Percentiles rank a stretch among this genome's conserved stretches.
Conservation (phyloP, 1,139 yeast species). For the Saccharomyces hybrid region DNA sequence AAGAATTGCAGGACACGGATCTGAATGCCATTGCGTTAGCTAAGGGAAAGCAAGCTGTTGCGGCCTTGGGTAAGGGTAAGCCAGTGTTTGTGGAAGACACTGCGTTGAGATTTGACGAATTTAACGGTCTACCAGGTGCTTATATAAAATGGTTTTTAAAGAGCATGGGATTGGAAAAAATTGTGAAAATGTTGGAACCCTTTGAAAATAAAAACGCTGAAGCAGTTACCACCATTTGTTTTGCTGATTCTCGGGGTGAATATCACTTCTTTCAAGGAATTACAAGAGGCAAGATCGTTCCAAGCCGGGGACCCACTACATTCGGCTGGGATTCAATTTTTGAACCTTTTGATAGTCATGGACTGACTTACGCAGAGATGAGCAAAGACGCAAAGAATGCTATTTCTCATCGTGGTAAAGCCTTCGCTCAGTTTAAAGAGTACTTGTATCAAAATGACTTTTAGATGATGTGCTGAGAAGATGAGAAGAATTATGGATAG, state of each 20-base stretch:
- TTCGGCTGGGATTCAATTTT: slow-evolving; percentile 97
- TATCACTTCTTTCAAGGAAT: slow-evolving; percentile 78
- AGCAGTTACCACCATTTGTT: slow-evolving; percentile 91
- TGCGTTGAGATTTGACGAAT: slow-evolving; percentile 74
- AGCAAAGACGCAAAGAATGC: slow-evolving; percentile 63
- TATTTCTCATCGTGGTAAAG: slow-evolving; percentile 81
- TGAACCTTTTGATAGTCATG: slow-evolving; percentile 49
- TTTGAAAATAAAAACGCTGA: slow-evolving; percentile 80
- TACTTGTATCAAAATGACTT: slow-evolving; percentile 36
- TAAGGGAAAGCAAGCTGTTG: slow-evolving; percentile 76
- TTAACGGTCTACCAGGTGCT: slow-evolving; percentile 89
- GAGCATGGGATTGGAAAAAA: slow-evolving; percentile 61
- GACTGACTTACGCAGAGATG: slow-evolving; percentile 88
- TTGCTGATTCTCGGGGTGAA: slow-evolving; percentile 76
- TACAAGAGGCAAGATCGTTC: slow-evolving; percentile 73
- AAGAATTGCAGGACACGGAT: slow-evolving; percentile 79
- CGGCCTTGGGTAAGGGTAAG: slow-evolving; percentile 39
- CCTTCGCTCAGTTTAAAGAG: slow-evolving; percentile 62
- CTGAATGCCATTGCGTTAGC: slow-evolving; percentile 73
- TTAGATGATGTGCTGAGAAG: background rate
- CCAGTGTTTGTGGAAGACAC: slow-evolving; percentile 96
- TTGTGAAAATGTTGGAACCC: slow-evolving; percentile 68
- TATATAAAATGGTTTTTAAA: slow-evolving; percentile 82
- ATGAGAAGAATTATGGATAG: background rate
- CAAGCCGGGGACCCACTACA: slow-evolving; percentile 59